Percentiles rank a stretch among this genome's conserved stretches.
Conservation (phyloP, 2,329 filamentous ascomycete species). For the Escovopsis weberi region DNA sequence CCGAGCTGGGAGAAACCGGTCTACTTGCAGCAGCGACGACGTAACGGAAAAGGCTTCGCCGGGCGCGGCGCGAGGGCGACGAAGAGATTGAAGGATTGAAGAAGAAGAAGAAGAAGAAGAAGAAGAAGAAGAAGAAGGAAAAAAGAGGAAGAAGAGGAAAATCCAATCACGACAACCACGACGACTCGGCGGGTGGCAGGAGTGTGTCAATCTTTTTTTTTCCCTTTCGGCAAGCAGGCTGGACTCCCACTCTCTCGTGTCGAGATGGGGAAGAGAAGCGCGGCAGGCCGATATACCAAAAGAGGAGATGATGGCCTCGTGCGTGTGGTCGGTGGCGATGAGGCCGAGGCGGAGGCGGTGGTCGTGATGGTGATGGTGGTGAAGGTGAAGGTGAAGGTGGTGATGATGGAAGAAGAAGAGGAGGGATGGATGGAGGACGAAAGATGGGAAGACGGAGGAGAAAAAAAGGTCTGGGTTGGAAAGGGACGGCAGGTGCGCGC, state of each 20-base stretch:
- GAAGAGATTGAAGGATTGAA: background rate
- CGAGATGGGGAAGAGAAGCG: too few species aligned
- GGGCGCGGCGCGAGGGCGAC: background rate
- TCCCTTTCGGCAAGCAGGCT: too few species aligned
- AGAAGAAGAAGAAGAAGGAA: too few species aligned
- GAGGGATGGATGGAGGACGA: conserved; percentile 3
- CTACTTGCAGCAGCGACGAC: conserved; percentile 6
- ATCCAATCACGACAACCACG: too few species aligned
- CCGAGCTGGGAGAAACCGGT: conserved; percentile 6
- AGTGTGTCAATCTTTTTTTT: too few species aligned
- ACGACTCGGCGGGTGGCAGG: too few species aligned
- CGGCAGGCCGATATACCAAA: too few species aligned
- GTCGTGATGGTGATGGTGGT: background rate
- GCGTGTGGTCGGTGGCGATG: too few species aligned
- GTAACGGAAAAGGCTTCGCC: background rate
- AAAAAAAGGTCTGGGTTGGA: background rate
- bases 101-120: background rate
- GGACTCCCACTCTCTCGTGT: too few species aligned
- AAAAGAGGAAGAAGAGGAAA: too few species aligned
- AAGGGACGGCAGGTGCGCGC: background rate
- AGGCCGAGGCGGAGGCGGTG: too few species aligned
- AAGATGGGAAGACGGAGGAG: conserved; percentile 5
- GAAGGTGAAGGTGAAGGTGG: background rate
- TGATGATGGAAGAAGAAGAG: conserved; percentile 1
- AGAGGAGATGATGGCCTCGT: too few species aligned